These are phyloP conservation scores for Debaryomyces udenii DNA, from an alignment of 1,139 yeast genomes.

Conservation along the genomic window DNA sequence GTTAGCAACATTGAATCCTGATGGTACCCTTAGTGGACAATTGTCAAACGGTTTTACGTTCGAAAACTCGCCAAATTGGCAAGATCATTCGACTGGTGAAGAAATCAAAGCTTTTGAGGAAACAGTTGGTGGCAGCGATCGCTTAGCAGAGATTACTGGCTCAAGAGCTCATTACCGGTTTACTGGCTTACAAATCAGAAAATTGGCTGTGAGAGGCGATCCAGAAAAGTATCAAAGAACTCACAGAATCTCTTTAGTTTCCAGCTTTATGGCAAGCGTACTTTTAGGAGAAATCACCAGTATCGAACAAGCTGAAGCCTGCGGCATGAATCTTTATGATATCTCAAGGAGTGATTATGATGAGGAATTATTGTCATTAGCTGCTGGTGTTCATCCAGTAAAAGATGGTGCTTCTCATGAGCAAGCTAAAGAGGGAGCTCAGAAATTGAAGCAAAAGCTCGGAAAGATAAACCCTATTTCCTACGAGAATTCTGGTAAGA, in stretches of 20 bases:
- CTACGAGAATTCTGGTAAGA: slow-evolving; percentile 40
- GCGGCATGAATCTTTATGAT: slow-evolving; percentile 90
- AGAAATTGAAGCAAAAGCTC: slow-evolving; percentile 47
- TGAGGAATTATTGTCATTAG: slow-evolving; percentile 52
- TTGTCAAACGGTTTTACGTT: slow-evolving; percentile 58
- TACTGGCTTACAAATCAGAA: slow-evolving; percentile 87
- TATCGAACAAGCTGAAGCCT: slow-evolving; percentile 83
- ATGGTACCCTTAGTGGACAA: slow-evolving; percentile 44
- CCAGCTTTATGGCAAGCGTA: slow-evolving; percentile 76
- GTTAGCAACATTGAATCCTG: slow-evolving; percentile 33
- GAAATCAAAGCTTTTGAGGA: slow-evolving; percentile 68
- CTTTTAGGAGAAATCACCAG: slow-evolving; percentile 65
- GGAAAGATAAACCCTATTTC: slow-evolving; percentile 57
- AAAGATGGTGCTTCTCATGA: slow-evolving; percentile 33
- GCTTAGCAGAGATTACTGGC: slow-evolving; percentile 72
- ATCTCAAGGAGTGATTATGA: slow-evolving; percentile 55
- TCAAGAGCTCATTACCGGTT: slow-evolving; percentile 88
- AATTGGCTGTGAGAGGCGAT: slow-evolving; percentile 56
- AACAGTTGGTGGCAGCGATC: slow-evolving; percentile 63
- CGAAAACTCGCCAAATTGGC: slow-evolving; percentile 86
- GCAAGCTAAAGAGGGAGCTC: slow-evolving; percentile 32
- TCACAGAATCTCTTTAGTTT: slow-evolving; percentile 68
- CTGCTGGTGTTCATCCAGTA: slow-evolving; percentile 51
- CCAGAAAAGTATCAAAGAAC: slow-evolving; percentile 61
- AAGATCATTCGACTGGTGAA: slow-evolving; percentile 81